These are phyloP conservation scores for Acanthamoeba culbertsoni DNA, from an alignment of 208 protist genomes.

Conservation along the genomic window DNA sequence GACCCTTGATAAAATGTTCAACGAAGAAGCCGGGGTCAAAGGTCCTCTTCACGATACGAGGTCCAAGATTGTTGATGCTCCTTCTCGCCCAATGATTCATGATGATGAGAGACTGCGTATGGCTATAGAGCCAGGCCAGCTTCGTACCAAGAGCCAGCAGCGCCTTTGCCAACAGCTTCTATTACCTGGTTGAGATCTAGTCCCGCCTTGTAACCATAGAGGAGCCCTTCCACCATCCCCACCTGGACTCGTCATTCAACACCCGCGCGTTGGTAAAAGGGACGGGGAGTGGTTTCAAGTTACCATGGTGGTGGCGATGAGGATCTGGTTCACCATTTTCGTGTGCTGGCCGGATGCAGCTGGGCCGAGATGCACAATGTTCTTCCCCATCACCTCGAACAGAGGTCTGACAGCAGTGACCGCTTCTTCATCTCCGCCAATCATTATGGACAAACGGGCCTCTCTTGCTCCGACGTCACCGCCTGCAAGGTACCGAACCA, in stretches of 20 bases:
- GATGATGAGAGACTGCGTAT: neutral
- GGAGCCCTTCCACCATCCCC: conserved; percentile 92
- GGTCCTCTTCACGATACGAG: conserved; percentile 91
- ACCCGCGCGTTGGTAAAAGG: neutral
- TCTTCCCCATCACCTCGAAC: conserved; percentile 70
- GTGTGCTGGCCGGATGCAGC: conserved; percentile 88
- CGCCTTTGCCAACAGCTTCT: conserved; percentile 83
- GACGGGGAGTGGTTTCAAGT: neutral
- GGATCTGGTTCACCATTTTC: conserved; percentile 95
- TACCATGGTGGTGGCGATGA: conserved; percentile 93
- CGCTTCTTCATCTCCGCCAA: conserved; percentile 89
- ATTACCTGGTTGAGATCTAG: conserved; percentile 88
- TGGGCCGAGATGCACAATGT: conserved; percentile 51
- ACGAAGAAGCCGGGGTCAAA: conserved; percentile 94
- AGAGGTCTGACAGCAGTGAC: conserved; percentile 70
- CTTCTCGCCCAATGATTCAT: neutral
- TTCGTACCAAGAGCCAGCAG: neutral
- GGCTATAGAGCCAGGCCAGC: neutral
- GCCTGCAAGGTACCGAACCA: neutral
- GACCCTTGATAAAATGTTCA: conserved; percentile 92
- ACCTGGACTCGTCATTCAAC: neutral
- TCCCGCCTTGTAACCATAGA: conserved; percentile 91
- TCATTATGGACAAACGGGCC: conserved; percentile 93
- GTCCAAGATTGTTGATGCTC: conserved; percentile 91
- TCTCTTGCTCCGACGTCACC: conserved; percentile 85